Conservation (phyloP, 2,329 filamentous ascomycete species). For the Lachnellula subtilissima region DNA sequence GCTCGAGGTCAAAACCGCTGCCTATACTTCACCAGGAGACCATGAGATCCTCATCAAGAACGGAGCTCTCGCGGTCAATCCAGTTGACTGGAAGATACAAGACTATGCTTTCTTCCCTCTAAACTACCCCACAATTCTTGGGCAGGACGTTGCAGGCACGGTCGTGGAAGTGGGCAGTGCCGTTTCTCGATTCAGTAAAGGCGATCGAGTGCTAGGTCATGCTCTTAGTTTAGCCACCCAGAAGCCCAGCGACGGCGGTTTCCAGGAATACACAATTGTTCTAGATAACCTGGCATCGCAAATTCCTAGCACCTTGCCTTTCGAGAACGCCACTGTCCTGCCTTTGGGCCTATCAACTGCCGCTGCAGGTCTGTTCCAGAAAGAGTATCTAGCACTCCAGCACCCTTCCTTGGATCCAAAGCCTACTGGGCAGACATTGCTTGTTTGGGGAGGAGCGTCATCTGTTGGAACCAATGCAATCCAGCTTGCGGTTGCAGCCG, state of each 20-base stretch:
- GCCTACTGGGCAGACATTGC: conserved; percentile 23
- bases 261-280: conserved; percentile 27
- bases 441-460: conserved; percentile 30
- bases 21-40: conserved; percentile 26
- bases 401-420: neutral
- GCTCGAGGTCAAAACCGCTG: neutral
- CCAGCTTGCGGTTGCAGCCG: conserved; percentile 39
- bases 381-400: conserved; percentile 8
- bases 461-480: conserved; percentile 32
- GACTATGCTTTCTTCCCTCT: neutral
- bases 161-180: conserved; percentile 6
- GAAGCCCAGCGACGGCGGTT: conserved; percentile 30
- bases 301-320: conserved; percentile 26
- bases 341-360: conserved; percentile 31
- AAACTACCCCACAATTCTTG: conserved; percentile 35
- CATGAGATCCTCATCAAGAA: conserved; percentile 37
- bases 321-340: conserved; percentile 27
- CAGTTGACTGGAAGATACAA: conserved; percentile 32
- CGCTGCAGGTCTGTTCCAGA: conserved; percentile 13
- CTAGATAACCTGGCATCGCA: conserved; percentile 12
- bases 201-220: conserved; percentile 39
- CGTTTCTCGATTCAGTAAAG: conserved; percentile 4
- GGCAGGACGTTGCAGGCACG: conserved; percentile 9
- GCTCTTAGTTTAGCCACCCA: conserved; percentile 36
- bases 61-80: conserved; percentile 37